These are phyloP conservation scores for Coccomyxa sp. DNA, from an alignment of 139 green algal genomes.

Conservation along the genomic window DNA sequence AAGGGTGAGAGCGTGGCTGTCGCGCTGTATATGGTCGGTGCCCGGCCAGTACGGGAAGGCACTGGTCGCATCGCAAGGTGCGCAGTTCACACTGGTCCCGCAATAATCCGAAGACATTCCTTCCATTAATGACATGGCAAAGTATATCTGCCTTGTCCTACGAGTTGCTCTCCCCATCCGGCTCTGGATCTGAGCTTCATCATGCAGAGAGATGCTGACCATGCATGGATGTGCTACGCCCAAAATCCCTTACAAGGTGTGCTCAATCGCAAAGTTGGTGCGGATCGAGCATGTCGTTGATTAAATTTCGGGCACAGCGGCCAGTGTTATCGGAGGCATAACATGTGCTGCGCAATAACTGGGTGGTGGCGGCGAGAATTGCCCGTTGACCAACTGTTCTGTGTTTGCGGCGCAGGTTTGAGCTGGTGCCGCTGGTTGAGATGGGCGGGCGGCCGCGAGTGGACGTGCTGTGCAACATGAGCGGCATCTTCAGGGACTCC, in stretches of 20 bases:
- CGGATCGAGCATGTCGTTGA: too few species aligned
- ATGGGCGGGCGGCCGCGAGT: slow-evolving; percentile 1
- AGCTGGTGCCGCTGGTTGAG: slow-evolving; percentile 68
- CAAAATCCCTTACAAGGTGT: too few species aligned
- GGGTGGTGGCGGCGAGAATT: too few species aligned
- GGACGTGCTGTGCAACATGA: slow-evolving; percentile 96
- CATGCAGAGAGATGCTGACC: too few species aligned
- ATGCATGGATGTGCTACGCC: too few species aligned
- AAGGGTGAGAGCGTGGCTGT: slow-evolving; percentile 89
- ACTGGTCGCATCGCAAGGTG: slow-evolving; percentile 85
- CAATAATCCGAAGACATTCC: slow-evolving; percentile 14
- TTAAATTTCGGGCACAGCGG: too few species aligned
- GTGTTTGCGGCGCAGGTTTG: slow-evolving; percentile 32
- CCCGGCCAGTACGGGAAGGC: slow-evolving; percentile 75
- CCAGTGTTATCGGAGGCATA: too few species aligned
- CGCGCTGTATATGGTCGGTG: slow-evolving; percentile 81
- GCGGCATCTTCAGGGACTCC: slow-evolving; percentile 91
- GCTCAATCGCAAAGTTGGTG: too few species aligned
- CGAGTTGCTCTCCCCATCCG: too few species aligned
- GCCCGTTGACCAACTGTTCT: too few species aligned
- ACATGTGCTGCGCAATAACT: too few species aligned
- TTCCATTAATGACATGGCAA: neutral
- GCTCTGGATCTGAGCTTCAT: too few species aligned
- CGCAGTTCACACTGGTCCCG: slow-evolving; percentile 73
- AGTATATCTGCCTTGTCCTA: neutral